These are phyloP conservation scores for Draba incana DNA, from an alignment of 345 rosid genomes.

Conservation along the genomic window DNA sequence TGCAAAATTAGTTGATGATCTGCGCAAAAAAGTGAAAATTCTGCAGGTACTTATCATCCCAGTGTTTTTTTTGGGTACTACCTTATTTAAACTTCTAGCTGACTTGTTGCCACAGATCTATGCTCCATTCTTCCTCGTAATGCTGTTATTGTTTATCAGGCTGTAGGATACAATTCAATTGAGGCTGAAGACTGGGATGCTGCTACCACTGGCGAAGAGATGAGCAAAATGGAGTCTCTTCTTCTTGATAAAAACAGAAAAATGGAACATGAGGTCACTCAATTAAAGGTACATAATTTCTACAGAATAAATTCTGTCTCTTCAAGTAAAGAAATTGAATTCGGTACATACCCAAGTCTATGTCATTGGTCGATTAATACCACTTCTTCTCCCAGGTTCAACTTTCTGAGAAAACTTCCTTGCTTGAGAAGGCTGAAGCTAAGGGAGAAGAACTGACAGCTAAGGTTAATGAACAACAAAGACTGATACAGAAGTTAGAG, in stretches of 20 bases:
- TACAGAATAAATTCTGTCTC: conserved; percentile 15
- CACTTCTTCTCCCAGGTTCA: conserved; percentile 57
- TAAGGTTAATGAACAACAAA: conserved; percentile 79
- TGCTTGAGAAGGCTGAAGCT: conserved; percentile 77
- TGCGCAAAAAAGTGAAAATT: conserved; percentile 95
- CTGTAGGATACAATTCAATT: conserved; percentile 94
- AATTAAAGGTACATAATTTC: conserved; percentile 63
- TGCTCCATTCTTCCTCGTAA: conserved; percentile 21
- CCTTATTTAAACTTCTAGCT: background rate
- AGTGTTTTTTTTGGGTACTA: conserved; percentile 1
- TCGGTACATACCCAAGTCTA: background rate
- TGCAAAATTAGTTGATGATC: conserved; percentile 86
- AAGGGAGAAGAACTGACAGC: conserved; percentile 72
- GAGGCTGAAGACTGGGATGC: conserved; percentile 99
- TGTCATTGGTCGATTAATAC: conserved; percentile 22
- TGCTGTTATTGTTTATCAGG: conserved; percentile 49
- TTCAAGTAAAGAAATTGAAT: background rate
- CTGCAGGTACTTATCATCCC: conserved; percentile 64
- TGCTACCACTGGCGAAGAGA: conserved; percentile 91
- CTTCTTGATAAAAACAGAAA: conserved; percentile 96
- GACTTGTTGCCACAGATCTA: conserved; percentile 5
- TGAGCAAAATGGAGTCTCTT: conserved; percentile 99
- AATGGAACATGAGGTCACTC: conserved; percentile 97
- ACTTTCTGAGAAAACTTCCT: conserved; percentile 75
- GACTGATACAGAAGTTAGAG: conserved; percentile 90